phyloP scores from a whole-genome alignment of 2,329 filamentous ascomycete genomes.

The Blastomyces parvus region DNA sequence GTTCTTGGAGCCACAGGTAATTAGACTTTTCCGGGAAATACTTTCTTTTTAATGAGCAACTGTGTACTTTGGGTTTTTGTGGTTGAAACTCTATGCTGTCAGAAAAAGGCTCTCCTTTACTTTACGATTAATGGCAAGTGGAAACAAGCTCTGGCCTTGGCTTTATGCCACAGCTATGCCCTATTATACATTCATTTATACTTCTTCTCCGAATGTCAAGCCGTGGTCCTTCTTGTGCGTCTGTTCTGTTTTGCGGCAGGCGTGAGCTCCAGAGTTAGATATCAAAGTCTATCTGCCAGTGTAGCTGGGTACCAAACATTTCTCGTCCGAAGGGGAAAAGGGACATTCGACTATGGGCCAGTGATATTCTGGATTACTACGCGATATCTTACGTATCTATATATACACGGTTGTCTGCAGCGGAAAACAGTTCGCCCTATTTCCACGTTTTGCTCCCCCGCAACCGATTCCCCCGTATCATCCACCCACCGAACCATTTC shows the following conservation, averaged over 20 bases:
- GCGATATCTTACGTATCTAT: background rate
- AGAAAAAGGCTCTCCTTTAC: background rate
- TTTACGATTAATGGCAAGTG: background rate
- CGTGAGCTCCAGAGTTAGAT: background rate
- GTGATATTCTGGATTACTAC: background rate
- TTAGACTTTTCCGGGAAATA: background rate
- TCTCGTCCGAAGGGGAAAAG: no score
- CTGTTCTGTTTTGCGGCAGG: background rate
- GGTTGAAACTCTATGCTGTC: background rate
- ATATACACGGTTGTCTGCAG: background rate
- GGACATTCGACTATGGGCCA: no score
- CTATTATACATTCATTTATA: background rate
- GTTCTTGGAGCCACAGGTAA: background rate
- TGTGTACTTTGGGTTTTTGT: background rate
- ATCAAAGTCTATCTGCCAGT: no score
- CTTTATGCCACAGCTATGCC: background rate
- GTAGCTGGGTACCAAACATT: background rate
- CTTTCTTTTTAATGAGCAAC: background rate
- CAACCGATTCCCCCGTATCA: background rate
- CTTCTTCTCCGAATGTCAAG: background rate
- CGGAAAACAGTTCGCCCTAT: background rate
- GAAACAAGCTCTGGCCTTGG: background rate
- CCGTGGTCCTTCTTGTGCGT: background rate
- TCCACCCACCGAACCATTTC: background rate
- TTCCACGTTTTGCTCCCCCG: background rate